Evolutionary conservation across 345 rosid genomes (phyloP).

Genomic region (Salix arbutifolia): DNA sequence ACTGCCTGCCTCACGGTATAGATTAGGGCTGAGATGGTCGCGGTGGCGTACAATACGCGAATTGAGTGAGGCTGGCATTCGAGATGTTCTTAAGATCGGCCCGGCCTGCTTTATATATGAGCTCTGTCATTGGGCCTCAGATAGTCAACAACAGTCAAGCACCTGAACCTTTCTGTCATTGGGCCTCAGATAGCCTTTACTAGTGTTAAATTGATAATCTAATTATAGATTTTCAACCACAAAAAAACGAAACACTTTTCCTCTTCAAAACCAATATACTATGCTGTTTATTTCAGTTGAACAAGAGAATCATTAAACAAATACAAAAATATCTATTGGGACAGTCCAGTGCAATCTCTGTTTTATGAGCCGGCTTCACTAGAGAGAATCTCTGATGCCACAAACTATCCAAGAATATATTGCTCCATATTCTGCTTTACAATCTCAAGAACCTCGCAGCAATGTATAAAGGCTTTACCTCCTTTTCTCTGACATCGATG

Average conservation of each 20-base stretch:
- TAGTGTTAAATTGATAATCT: neutral
- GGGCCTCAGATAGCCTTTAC: neutral
- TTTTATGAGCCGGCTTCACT: neutral
- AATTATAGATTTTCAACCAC: neutral
- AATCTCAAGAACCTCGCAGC: neutral
- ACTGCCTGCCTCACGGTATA: too few species aligned
- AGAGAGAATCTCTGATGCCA: neutral
- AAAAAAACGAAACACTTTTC: neutral
- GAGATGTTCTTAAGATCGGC: neutral
- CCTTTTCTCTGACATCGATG: neutral
- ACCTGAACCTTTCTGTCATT: neutral
- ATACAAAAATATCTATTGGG: neutral
- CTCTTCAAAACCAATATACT: neutral
- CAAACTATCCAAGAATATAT: neutral
- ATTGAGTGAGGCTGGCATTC: too few species aligned
- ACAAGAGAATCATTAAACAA: neutral
- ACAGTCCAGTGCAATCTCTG: neutral
- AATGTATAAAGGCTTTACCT: neutral
- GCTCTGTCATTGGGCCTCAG: neutral
- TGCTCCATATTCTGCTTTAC: neutral
- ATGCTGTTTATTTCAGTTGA: neutral
- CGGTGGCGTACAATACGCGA: too few species aligned
- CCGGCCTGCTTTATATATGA: neutral
- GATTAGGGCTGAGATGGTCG: too few species aligned
- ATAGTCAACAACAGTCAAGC: too few species aligned